Percentiles rank a stretch among this genome's conserved stretches.
Conservation (phyloP, 208 protist genomes). For the Wallacemonas collosoma region DNA sequence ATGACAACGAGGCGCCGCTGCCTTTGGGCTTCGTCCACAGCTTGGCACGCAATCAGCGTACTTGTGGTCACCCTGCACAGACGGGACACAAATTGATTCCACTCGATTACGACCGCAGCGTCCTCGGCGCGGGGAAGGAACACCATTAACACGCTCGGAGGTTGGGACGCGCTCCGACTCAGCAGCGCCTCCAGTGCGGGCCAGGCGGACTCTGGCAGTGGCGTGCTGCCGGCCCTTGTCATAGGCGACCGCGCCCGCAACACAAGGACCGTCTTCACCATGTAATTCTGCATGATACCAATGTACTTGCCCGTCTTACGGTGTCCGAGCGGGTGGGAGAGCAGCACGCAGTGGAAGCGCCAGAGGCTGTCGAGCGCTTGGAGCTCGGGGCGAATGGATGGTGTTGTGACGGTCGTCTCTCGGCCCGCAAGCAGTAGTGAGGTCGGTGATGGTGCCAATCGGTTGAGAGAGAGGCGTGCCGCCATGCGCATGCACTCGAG, state of each 20-base stretch:
- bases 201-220: neutral
- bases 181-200: neutral
- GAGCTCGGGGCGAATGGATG: neutral
- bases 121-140: neutral
- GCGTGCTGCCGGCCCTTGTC: neutral
- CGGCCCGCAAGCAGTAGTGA: no score
- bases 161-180: neutral
- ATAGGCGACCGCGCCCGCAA: neutral
- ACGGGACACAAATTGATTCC: neutral
- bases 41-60: neutral
- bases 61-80: neutral
- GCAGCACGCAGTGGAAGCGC: conserved; percentile 26
- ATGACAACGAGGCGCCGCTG: conserved; percentile 18
- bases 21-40: neutral
- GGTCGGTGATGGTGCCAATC: neutral
- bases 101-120: neutral
- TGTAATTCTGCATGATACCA: conserved; percentile 29
- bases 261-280: conserved; percentile 8
- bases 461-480: conserved; percentile 13
- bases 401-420: neutral
- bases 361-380: conserved; percentile 26
- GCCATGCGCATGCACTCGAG: conserved; percentile 17
- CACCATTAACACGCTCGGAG: neutral
- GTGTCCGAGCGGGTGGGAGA: conserved; percentile 19
- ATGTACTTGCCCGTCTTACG: conserved; percentile 44